These are phyloP conservation scores for Tympanopsis confertula DNA, from an alignment of 2,329 filamentous ascomycete genomes.

Conservation along the genomic window DNA sequence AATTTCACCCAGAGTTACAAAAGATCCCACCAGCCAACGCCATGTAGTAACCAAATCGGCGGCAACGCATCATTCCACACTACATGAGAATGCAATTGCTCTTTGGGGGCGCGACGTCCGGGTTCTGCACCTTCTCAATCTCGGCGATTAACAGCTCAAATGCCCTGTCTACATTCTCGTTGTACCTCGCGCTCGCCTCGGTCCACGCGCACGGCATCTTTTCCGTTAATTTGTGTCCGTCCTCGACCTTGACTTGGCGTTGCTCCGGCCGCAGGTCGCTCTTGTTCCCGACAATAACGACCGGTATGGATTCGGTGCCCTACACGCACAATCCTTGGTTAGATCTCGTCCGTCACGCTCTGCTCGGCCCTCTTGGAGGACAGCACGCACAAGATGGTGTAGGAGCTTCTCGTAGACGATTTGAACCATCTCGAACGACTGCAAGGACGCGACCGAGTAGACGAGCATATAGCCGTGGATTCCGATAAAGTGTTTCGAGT, in stretches of 20 bases:
- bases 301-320: conserved; percentile 81
- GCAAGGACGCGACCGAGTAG: conserved; percentile 88
- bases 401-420: conserved; percentile 95
- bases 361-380: not conserved
- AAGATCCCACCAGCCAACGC: not conserved
- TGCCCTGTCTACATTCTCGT: conserved; percentile 83
- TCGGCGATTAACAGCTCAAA: conserved; percentile 91
- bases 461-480: conserved; percentile 98
- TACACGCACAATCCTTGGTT: too few species aligned
- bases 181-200: conserved; percentile 85
- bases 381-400: conserved; percentile 68
- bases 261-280: conserved; percentile 86
- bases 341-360: not conserved
- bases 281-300: conserved; percentile 95
- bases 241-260: conserved; percentile 76
- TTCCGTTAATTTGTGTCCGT: conserved; percentile 73
- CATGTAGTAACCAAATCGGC: not conserved
- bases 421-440: conserved; percentile 94
- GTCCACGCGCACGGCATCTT: conserved; percentile 89
- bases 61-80: conserved; percentile 10
- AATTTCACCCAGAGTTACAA: not conserved
- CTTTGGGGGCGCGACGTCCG: conserved; percentile 67
- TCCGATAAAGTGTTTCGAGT: conserved; percentile 97
- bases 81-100: conserved; percentile 84
- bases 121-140: conserved; percentile 89